phyloP scores from a whole-genome alignment of 305 asterid genomes.

The Rubia balearica region DNA sequence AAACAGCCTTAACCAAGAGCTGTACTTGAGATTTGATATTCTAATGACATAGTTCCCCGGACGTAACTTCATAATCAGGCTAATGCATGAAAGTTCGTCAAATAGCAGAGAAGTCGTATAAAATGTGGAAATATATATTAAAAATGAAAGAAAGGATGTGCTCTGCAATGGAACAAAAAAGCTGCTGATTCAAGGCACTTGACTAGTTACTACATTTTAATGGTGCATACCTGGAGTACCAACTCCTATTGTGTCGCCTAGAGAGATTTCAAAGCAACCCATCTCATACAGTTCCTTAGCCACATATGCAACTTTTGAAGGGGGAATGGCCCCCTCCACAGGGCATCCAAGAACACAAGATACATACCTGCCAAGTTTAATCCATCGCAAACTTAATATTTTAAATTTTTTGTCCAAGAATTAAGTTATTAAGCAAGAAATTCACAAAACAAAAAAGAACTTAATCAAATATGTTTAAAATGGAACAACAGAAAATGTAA shows the following conservation, averaged over 20 bases:
- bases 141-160: background rate
- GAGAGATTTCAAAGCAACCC: conserved; percentile 94
- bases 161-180: background rate
- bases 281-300: conserved; percentile 87
- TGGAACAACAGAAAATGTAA: background rate
- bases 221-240: conserved; percentile 73
- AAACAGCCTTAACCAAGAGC: background rate
- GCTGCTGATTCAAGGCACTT: background rate
- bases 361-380: conserved; percentile 48
- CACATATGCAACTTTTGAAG: conserved; percentile 86
- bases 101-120: background rate
- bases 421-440: conserved; percentile 11
- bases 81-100: background rate
- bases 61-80: background rate
- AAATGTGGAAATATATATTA: background rate
- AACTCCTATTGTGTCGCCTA: conserved; percentile 90
- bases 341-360: conserved; percentile 95
- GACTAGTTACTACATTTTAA: background rate
- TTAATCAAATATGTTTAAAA: background rate
- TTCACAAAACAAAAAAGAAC: background rate
- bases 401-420: background rate
- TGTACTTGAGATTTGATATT: background rate
- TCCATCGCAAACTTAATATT: conserved; percentile 16
- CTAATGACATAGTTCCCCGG: background rate
- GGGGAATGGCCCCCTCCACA: conserved; percentile 69